phyloP scores from a whole-genome alignment of 1,139 yeast species.

The Taiozyma onychis region DNA sequence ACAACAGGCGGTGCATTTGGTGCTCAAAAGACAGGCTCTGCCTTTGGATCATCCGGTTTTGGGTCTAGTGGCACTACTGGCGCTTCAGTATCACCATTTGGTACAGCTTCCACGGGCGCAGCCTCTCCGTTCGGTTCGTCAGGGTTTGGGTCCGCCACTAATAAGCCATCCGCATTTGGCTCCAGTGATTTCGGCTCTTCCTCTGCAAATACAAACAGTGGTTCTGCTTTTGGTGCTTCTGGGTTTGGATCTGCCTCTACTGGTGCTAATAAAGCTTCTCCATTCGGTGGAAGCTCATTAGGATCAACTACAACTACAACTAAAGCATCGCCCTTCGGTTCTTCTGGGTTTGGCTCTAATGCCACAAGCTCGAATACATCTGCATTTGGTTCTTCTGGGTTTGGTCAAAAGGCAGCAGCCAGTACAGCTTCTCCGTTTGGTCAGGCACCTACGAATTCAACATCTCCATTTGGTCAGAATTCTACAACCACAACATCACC shows the following conservation, averaged over 20 bases:
- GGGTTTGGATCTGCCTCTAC: slow-evolving; percentile 3
- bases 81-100: not conserved
- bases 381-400: not conserved
- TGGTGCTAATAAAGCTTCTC: not conserved
- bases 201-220: not conserved
- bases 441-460: not conserved
- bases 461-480: slow-evolving; percentile 23
- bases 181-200: slow-evolving; percentile 7
- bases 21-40: slow-evolving; percentile 1
- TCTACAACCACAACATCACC: not conserved
- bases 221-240: slow-evolving; percentile 7
- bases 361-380: not conserved
- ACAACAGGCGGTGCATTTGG: slow-evolving; percentile 7
- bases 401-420: not conserved
- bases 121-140: slow-evolving; percentile 11
- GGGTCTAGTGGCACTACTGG: slow-evolving; percentile 1
- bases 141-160: slow-evolving; percentile 6
- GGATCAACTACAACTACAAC: slow-evolving; percentile 1
- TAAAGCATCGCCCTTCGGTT: slow-evolving; percentile 14
- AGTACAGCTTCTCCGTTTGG: slow-evolving; percentile 15
- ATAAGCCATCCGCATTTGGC: slow-evolving; percentile 15
- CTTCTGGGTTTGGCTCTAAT: not conserved
- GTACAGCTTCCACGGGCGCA: slow-evolving; percentile 1
- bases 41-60: slow-evolving; percentile 12
- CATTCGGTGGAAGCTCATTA: slow-evolving; percentile 3